Evolutionary conservation across 148 eudicot genomes (phyloP).

Genomic region (Silene conica): DNA sequence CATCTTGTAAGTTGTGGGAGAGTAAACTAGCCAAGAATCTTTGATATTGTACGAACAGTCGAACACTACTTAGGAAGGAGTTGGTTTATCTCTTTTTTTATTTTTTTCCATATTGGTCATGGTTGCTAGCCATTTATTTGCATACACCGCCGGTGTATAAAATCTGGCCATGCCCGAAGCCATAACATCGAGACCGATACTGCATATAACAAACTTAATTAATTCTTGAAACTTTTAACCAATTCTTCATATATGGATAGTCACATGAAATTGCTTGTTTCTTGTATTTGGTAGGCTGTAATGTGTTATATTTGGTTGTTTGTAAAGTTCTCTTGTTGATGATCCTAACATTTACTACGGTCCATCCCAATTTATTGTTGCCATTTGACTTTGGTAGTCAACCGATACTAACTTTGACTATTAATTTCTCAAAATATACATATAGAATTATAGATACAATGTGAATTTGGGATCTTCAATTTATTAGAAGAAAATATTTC

Average conservation of each 20-base stretch:
- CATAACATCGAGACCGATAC: background rate
- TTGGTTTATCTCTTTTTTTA: too few species aligned
- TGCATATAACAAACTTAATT: background rate
- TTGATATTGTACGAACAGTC: too few species aligned
- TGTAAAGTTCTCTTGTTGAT: background rate
- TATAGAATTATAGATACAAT: too few species aligned
- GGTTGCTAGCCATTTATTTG: slow-evolving; percentile 5
- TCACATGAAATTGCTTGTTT: background rate
- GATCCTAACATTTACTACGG: background rate
- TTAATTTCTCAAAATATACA: too few species aligned
- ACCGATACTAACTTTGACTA: too few species aligned
- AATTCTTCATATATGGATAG: background rate
- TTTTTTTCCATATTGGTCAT: background rate
- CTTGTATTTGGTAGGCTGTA: background rate
- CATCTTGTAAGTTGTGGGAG: too few species aligned
- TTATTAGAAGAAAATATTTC: too few species aligned
- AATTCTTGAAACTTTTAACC: background rate
- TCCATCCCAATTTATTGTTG: too few species aligned
- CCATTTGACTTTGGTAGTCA: too few species aligned
- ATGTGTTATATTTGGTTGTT: background rate
- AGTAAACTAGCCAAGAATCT: too few species aligned
- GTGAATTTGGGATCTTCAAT: too few species aligned
- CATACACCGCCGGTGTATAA: background rate
- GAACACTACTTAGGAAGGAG: too few species aligned
- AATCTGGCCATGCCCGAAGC: background rate